Base-by-base conservation (phyloP, 257 asterid genomes). In the Lavandula angustifolia region DNA sequence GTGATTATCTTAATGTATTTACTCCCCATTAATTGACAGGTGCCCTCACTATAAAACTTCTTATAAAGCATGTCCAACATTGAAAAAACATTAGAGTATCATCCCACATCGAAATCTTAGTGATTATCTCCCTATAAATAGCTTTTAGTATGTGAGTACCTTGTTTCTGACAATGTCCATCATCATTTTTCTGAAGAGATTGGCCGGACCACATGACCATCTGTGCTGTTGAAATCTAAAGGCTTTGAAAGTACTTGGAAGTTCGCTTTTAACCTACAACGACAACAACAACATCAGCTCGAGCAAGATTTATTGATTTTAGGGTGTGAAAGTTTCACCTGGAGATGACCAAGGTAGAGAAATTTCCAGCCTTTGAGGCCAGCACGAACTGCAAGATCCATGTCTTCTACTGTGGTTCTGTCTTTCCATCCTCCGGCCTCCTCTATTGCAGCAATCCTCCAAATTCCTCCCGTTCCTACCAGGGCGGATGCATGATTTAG, bases 371-470 rank as follows among this genome's bases (percentile, higher is more conserved):
- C 98, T 68, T 85, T 89, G 42, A 92, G 96, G 42, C 98, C 94
- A 3, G 98, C 89, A 35, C 98, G 81, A 54, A 92, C 95, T 2
- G 98, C 98, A 54, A 92, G 90, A 80, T 92, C 27, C 27, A 22
- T 22, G 27, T 22, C 27, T 22, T 22, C 27, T 22, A 22, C 27
- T 22, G 27, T 22, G 96, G 96, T 88, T 54, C 98, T 64, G 70
- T 85, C 98, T 52, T 92, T 92, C 98, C 98, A 92, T 1, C 98
- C 98, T 9, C 98, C 98, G 0, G 98, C 98, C 78, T 85, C 98
- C 60, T 85, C 75, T 38, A 92, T 92, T 3, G 96, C 96, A 4
- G 81, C 87, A 60, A 92, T 85, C 77, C 98, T 86, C 98, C 98
- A 92, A 76, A 92, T 78, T 4, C 98, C 96, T 48, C 97, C 97